Evolutionary conservation across 352 stramenopile genomes (phyloP), one percentile per base, ranked within the genome.

Genomic region (Phytophthora pini): DNA sequence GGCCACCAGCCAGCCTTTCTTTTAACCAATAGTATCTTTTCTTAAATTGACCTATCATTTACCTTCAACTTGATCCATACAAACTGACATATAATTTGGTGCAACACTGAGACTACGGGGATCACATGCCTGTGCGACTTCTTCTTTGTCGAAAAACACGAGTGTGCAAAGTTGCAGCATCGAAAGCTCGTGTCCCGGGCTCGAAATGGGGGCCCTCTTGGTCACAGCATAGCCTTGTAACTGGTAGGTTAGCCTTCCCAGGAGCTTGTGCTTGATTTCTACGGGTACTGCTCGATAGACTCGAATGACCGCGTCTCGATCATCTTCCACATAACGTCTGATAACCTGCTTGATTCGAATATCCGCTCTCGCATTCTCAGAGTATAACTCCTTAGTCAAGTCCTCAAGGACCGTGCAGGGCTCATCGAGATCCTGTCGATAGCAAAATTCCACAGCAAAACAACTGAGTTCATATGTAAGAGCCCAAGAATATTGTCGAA

Each of bases 381-480:
- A 68, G 11, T 53, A 64, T 0, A 72, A 26, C n/a, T 72, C 62
- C 36, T 72, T 64, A 12, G 57, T 56, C 24, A 68, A 65, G 12
- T 65, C 48, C n/a, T 72, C 46, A 11, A 61, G n/a, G 11, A 64
- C 44, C 10, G 53, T 61, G 17, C 57, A 58, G 12, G 51, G 32
- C 27, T 38, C 47, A 24, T 59, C 51, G 17, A 59, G 51, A 40
- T 59, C 27, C 51, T 59, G 15, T 43, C 8, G n/a, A n/a, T 10
- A 38, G 41, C 4, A 41, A 46, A 29, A 7, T 41, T 17, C 9
- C 15, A 41, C 34, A 4, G 8, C 36, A 43, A 36, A 36, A 36
- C 31, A 36, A 13, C 10, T 13, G 31, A 36, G 31, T 36, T 36
- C 3, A 12, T 8, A 13, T 36, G 31, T 36, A 13, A 36, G 31